Percentiles rank a stretch among this genome's conserved stretches.
These are phyloP conservation scores for Prototheca cutis DNA, from an alignment of 163 green algal genomes.

Conservation along the genomic window DNA sequence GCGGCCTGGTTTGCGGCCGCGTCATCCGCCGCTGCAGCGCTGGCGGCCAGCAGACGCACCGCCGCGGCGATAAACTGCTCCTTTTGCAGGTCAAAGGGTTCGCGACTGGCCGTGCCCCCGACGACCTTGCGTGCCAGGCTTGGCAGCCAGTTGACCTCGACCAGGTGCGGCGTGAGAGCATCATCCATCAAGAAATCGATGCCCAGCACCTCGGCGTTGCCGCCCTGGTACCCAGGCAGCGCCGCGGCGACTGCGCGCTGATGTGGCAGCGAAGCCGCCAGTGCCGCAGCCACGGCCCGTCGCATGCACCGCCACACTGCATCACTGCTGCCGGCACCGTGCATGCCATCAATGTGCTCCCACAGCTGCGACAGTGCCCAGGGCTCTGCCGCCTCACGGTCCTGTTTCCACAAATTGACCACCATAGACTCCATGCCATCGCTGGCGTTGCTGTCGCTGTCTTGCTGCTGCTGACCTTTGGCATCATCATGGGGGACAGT, in stretches of 20 bases:
- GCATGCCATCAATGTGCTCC: slow-evolving; percentile 29
- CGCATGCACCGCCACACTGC: background rate
- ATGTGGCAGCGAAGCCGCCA: slow-evolving; percentile 27
- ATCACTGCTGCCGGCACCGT: background rate
- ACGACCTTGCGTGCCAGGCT: slow-evolving; percentile 51
- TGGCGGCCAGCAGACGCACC: slow-evolving; percentile 16
- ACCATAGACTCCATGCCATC: slow-evolving; percentile 31
- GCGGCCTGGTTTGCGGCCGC: background rate
- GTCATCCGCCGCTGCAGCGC: background rate
- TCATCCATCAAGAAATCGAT: slow-evolving; percentile 65
- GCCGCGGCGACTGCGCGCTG: slow-evolving; percentile 12
- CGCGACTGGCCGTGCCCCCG: background rate
- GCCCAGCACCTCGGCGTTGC: slow-evolving; percentile 46
- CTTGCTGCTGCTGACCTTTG: background rate
- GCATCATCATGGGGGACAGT: too few relatives aligned
- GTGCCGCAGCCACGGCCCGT: slow-evolving; percentile 14
- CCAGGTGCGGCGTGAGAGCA: slow-evolving; percentile 46
- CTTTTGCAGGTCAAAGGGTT: slow-evolving; percentile 31
- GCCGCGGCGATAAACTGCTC: slow-evolving; percentile 16
- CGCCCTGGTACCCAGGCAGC: slow-evolving; percentile 18
- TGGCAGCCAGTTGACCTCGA: slow-evolving; percentile 71
- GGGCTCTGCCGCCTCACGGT: slow-evolving; percentile 28
- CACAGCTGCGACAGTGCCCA: slow-evolving; percentile 45
- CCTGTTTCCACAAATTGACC: slow-evolving; percentile 38
- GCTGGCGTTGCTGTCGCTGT: background rate